A percentile compares a stretch with the other conserved stretches of the same genome.
phyloP scores from a whole-genome alignment of 305 asterid species.

The Striga hermonthica region DNA sequence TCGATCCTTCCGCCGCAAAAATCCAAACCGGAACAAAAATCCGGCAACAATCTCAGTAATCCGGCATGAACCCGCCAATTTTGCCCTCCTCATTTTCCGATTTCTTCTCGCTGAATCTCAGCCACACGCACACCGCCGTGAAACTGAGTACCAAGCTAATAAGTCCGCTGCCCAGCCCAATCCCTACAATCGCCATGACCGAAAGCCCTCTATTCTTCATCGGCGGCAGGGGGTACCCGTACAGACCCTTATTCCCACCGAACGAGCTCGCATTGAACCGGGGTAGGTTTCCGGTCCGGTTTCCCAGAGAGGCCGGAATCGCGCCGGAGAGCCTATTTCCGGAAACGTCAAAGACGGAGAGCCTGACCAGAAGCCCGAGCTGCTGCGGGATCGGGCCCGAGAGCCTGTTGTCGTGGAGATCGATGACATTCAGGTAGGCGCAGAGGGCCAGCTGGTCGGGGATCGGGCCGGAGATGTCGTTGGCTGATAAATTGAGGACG shows the following conservation, averaged over 20 bases:
- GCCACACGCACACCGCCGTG: slow-evolving; percentile 81
- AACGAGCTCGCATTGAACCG: slow-evolving; percentile 81
- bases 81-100: slow-evolving; percentile 65
- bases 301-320: slow-evolving; percentile 68
- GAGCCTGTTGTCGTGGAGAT: slow-evolving; percentile 70
- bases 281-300: slow-evolving; percentile 63
- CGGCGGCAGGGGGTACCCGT: slow-evolving; percentile 77
- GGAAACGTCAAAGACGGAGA: slow-evolving; percentile 77
- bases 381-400: slow-evolving; percentile 75
- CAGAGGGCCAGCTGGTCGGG: slow-evolving; percentile 72
- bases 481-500: slow-evolving; percentile 76
- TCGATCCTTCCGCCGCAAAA: neutral
- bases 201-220: slow-evolving; percentile 70
- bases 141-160: slow-evolving; percentile 78
- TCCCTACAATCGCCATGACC: slow-evolving; percentile 74
- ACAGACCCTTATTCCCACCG: slow-evolving; percentile 74
- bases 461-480: slow-evolving; percentile 64
- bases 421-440: slow-evolving; percentile 86
- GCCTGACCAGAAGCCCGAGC: slow-evolving; percentile 65
- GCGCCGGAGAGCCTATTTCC: slow-evolving; percentile 65
- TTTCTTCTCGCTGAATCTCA: slow-evolving; percentile 70
- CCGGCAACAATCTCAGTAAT: slow-evolving; percentile 44
- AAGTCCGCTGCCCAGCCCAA: slow-evolving; percentile 94
- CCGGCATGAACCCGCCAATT: slow-evolving; percentile 74
- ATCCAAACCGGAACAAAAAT: neutral